A percentile compares a stretch with the other conserved stretches of the same genome.
phyloP scores from a whole-genome alignment of 306 rosid genomes.

The Vigna reflexopilosa region DNA sequence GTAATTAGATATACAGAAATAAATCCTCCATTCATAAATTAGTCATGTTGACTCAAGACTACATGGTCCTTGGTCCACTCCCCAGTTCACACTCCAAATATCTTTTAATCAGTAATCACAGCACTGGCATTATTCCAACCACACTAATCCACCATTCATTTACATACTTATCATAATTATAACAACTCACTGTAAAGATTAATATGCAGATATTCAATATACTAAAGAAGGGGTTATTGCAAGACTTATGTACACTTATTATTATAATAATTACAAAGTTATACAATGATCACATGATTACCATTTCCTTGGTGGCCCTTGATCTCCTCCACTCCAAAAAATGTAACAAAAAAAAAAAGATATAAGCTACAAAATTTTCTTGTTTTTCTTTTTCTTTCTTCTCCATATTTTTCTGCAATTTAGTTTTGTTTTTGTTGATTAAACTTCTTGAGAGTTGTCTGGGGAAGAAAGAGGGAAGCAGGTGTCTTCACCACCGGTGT shows the following conservation, averaged over 20 bases:
- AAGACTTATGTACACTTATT: conserved; percentile 48
- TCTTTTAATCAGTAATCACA: conserved; percentile 18
- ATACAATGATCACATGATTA: conserved; percentile 13
- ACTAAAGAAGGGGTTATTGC: conserved; percentile 19
- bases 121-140: background rate
- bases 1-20: conserved; percentile 43
- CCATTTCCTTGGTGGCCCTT: conserved; percentile 21
- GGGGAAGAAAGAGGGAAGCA: conserved; percentile 73
- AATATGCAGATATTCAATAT: background rate
- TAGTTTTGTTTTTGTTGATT: background rate
- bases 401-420: background rate
- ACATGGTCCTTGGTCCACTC: background rate
- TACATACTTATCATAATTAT: background rate
- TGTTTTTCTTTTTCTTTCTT: conserved; percentile 3
- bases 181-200: background rate
- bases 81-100: conserved; percentile 6
- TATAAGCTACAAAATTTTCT: conserved; percentile 47
- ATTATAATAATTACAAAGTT: conserved; percentile 45
- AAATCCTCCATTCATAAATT: background rate
- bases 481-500: conserved; percentile 92
- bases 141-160: background rate
- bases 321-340: conserved; percentile 31
- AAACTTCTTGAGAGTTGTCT: conserved; percentile 57
- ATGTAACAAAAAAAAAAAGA: conserved; percentile 17
- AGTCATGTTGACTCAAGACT: background rate